Percentiles rank a stretch among this genome's conserved stretches.
phyloP scores from a whole-genome alignment of 352 stramenopile species.

The Globisporangium rhizosaccharum region DNA sequence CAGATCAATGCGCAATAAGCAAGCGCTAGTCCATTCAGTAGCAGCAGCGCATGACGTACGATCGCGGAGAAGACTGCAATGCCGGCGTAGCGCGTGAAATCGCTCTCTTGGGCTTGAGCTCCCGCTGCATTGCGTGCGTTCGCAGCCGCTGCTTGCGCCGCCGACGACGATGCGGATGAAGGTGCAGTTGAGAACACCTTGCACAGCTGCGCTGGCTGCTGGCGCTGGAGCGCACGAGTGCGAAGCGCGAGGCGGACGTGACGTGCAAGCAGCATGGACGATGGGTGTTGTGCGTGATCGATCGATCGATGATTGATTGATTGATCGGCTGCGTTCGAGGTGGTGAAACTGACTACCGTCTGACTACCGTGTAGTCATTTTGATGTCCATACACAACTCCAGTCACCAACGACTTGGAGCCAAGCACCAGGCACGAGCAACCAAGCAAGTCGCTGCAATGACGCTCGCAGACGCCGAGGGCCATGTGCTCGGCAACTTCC shows the following conservation, averaged over 20 bases:
- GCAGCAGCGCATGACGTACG: conserved; percentile 26
- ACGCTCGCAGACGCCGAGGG: conserved; percentile 44
- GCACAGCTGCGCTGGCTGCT: conserved; percentile 3
- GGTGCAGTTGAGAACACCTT: conserved; percentile 1
- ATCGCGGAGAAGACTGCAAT: conserved; percentile 84
- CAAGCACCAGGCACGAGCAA: neutral
- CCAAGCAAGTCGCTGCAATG: neutral
- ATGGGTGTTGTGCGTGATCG: neutral
- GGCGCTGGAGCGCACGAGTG: neutral
- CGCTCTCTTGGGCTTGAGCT: conserved; percentile 37
- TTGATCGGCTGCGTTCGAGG: neutral
- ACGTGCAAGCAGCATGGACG: conserved; percentile 12
- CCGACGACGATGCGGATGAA: neutral
- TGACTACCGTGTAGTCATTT: neutral
- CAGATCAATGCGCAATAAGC: neutral
- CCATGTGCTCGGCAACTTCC: conserved; percentile 80
- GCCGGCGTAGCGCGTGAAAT: conserved; percentile 69
- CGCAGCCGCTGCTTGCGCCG: conserved; percentile 1
- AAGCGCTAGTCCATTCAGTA: neutral
- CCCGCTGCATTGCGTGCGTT: conserved; percentile 2
- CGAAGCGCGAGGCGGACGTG: conserved; percentile 10
- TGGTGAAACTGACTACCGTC: neutral
- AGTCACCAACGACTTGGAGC: neutral
- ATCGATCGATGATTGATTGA: neutral
- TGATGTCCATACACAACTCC: neutral